Evolutionary conservation across 2,329 filamentous ascomycete species (phyloP), one percentile per base, ranked within the genome.

Genomic region (Colletotrichum chrysophilum): DNA sequence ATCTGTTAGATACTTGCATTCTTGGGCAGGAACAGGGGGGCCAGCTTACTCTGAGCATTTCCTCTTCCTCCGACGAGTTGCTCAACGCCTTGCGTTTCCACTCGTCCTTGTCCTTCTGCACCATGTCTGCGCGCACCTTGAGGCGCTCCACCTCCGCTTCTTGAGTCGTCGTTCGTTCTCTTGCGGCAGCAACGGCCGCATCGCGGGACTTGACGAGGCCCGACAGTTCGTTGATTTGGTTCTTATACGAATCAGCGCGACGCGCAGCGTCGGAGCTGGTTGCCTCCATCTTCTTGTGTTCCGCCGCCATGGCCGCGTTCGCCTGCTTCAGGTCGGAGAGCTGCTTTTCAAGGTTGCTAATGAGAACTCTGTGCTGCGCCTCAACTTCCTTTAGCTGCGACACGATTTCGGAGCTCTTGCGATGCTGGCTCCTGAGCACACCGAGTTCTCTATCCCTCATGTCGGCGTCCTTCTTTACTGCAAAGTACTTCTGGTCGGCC

Each of bases 401-500:
- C 56, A 99, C 96, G 75, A 98, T 97, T 82, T 98, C 97, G 0
- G 95, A 96, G 73, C 95, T 97, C 85, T 98, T 98, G 64, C 91
- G 90, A 81, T 96, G 97, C 83, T 98, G 96, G 77, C 92, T 89
- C 76, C 95, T 93, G 74, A 98, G 87, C 5, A 93, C 91, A 79
- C 94, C 91, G 62, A 97, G 93, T 85, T 98, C 96, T 74, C 91
- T 89, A 74, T 96, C 94, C 66, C 95, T 91, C 60, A 94, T 93
- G 81, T 98, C 96, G 81, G 96, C 97, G 79, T 96, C 94, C 83
- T 98, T 98, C 89, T 98, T 96, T 10, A 96, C 95, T 2, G 95
- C 95, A 84, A 98, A 98, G 83, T 98, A 99, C 85, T 98, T 98
- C 82, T 98, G 96, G 81, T 99, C 97, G 2, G 96, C 96, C 85